Percentiles rank a stretch among this genome's conserved stretches.
phyloP scores from a whole-genome alignment of 345 rosid species.

The Combretum micranthum region DNA sequence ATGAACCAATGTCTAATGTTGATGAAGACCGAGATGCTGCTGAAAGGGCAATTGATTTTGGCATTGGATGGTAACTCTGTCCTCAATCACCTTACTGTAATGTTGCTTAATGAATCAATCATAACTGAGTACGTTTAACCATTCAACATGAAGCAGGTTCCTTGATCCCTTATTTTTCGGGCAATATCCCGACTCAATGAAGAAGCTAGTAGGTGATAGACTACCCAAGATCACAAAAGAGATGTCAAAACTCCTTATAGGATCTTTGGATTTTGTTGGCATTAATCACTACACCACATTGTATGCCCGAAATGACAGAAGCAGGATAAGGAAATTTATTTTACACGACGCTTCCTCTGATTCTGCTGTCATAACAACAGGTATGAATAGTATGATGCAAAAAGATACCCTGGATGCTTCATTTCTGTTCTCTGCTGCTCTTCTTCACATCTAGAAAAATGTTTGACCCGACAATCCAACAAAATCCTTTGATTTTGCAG shows the following conservation, averaged over 20 bases:
- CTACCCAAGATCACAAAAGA: slow-evolving; percentile 52
- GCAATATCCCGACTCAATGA: slow-evolving; percentile 74
- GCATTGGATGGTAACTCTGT: slow-evolving; percentile 57
- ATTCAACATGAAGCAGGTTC: slow-evolving; percentile 47
- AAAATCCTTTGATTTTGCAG: slow-evolving; percentile 26
- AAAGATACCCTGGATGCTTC: neutral
- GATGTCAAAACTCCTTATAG: slow-evolving; percentile 39
- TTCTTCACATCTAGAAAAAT: neutral
- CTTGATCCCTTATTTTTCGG: slow-evolving; percentile 82
- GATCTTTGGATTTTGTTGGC: slow-evolving; percentile 65
- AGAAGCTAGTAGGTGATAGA: slow-evolving; percentile 56
- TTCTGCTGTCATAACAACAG: slow-evolving; percentile 62
- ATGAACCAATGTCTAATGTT: slow-evolving; percentile 55
- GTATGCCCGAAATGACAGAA: slow-evolving; percentile 66
- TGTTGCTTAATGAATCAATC: neutral
- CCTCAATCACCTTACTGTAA: slow-evolving; percentile 1
- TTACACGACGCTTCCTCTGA: slow-evolving; percentile 82
- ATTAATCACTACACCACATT: slow-evolving; percentile 81
- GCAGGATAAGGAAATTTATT: slow-evolving; percentile 56
- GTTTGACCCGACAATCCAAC: neutral
- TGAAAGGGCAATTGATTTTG: slow-evolving; percentile 72
- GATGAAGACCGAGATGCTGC: slow-evolving; percentile 84
- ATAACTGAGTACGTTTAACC: slow-evolving; percentile 4
- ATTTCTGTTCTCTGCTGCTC: neutral
- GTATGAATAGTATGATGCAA: slow-evolving; percentile 56